Evolutionary conservation across 768 basidiomycete genomes (phyloP).

Genomic region (Pholiota microspora): DNA sequence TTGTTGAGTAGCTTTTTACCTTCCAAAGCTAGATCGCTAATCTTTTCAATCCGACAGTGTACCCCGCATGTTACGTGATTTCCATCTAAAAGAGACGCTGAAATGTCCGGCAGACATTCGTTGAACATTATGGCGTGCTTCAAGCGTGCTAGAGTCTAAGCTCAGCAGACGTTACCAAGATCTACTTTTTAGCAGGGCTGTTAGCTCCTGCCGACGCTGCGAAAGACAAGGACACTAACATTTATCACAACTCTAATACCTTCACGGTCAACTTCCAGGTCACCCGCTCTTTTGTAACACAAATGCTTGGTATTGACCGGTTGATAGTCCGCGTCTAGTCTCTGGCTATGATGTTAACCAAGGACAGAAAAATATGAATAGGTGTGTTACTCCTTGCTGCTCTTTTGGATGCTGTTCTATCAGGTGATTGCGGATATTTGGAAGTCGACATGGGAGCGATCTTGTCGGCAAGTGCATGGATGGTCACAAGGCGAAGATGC

Average conservation of each 20-base stretch:
- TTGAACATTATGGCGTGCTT: not conserved
- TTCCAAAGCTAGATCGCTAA: not conserved
- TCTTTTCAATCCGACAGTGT: not conserved
- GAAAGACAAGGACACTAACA: not conserved
- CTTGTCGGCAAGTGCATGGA: constrained; percentile 16
- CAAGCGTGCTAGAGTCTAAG: not conserved
- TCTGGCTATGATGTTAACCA: not conserved
- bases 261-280: not conserved
- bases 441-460: constrained; percentile 14
- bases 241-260: not conserved
- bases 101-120: not conserved
- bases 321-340: not conserved
- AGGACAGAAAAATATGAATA: not conserved
- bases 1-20: constrained; percentile 8
- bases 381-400: constrained; percentile 1
- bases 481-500: constrained; percentile 16
- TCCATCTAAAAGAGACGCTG: not conserved
- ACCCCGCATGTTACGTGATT: not conserved
- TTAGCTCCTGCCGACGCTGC: not conserved
- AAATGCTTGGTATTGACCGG: not conserved
- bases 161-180: not conserved
- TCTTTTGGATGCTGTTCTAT: constrained; percentile 1
- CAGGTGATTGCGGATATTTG: constrained; percentile 14
- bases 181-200: not conserved
- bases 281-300: not conserved